Conservation (phyloP, 1,139 yeast species). For the Suhomyces bokatorum region DNA sequence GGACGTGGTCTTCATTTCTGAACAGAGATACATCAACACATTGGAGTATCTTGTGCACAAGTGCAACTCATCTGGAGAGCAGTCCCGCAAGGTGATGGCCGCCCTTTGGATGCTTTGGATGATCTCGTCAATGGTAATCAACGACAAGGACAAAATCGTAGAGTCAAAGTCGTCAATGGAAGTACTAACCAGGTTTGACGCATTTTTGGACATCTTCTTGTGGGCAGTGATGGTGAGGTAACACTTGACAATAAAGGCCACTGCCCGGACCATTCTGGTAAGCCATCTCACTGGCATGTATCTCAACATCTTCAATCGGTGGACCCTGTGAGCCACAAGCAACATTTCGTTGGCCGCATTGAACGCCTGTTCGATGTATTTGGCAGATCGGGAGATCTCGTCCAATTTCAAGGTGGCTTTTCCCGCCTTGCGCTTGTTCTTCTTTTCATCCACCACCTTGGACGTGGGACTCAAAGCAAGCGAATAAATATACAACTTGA, state of each 20-base stretch:
- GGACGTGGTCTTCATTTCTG: slow-evolving; percentile 60
- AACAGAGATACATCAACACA: slow-evolving; percentile 73
- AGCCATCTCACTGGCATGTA: slow-evolving; percentile 93
- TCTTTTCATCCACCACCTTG: slow-evolving; percentile 19
- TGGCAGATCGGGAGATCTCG: slow-evolving; percentile 72
- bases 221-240: slow-evolving; percentile 65
- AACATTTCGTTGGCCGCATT: slow-evolving; percentile 82
- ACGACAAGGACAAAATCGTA: slow-evolving; percentile 59
- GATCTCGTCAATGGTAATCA: slow-evolving; percentile 71
- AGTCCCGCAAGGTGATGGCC: slow-evolving; percentile 73
- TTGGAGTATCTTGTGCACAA: slow-evolving; percentile 79
- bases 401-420: slow-evolving; percentile 53
- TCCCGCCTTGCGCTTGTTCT: slow-evolving; percentile 21
- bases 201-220: slow-evolving; percentile 19
- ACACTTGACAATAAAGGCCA: slow-evolving; percentile 86
- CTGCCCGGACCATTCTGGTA: slow-evolving; percentile 83
- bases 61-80: slow-evolving; percentile 89
- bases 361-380: slow-evolving; percentile 79
- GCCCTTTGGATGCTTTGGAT: slow-evolving; percentile 67
- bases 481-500: slow-evolving; percentile 80
- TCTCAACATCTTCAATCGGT: slow-evolving; percentile 59
- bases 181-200: slow-evolving; percentile 8
- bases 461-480: slow-evolving; percentile 61
- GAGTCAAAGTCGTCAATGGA: slow-evolving; percentile 43
- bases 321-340: slow-evolving; percentile 70